Conservation (phyloP, 2,329 filamentous ascomycete genomes). For the Chrysosporium queenslandicum region DNA sequence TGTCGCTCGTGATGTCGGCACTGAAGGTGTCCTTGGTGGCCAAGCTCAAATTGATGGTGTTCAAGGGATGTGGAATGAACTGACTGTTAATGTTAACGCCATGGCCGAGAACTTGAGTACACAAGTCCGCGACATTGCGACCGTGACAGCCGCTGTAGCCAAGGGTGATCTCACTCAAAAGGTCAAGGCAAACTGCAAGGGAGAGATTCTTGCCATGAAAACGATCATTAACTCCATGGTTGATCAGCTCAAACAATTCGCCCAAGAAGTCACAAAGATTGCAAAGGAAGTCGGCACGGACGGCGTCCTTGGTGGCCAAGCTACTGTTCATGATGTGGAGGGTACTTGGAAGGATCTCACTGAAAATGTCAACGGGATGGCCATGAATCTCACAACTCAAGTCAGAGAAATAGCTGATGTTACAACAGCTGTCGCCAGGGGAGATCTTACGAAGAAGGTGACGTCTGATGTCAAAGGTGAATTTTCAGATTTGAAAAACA, state of each 20-base stretch:
- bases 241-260: constrained; percentile 92
- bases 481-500: constrained; percentile 90
- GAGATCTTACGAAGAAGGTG: constrained; percentile 93
- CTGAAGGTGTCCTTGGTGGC: constrained; percentile 70
- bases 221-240: constrained; percentile 99
- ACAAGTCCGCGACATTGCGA: constrained; percentile 89
- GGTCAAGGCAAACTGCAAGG: constrained; percentile 84
- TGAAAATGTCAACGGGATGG: constrained; percentile 95
- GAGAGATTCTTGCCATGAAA: constrained; percentile 88
- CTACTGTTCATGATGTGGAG: constrained; percentile 89
- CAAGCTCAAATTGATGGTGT: constrained; percentile 76
- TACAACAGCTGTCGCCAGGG: constrained; percentile 86
- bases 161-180: constrained; percentile 92
- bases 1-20: constrained; percentile 73
- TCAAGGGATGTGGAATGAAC: constrained; percentile 79
- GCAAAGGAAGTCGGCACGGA: constrained; percentile 95
- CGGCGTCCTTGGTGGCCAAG: constrained; percentile 85
- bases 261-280: constrained; percentile 91
- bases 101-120: constrained; percentile 83
- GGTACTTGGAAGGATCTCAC: constrained; percentile 96
- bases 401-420: constrained; percentile 96
- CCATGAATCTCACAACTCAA: constrained; percentile 94
- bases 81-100: constrained; percentile 76
- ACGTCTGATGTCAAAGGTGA: constrained; percentile 88
- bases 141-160: constrained; percentile 58